These are phyloP conservation scores for Thalassiosira livingstoniorum DNA, from an alignment of 352 stramenopile species.

Conservation along the genomic window DNA sequence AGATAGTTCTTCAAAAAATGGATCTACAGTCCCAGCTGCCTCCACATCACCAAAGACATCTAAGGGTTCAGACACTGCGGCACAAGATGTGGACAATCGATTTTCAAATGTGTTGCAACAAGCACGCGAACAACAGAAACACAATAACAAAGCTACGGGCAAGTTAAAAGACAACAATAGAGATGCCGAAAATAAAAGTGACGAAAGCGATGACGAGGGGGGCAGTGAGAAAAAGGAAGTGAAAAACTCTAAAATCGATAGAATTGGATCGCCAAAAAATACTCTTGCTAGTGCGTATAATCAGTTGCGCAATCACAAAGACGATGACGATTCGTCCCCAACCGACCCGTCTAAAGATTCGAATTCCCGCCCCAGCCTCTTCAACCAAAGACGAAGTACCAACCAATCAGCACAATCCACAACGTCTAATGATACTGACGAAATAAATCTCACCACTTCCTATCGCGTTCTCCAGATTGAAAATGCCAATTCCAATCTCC, in stretches of 20 bases:
- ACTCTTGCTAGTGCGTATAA: neutral
- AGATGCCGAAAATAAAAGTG: neutral
- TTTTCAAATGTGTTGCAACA: slow-evolving; percentile 6
- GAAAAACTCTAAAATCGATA: too few relatives aligned
- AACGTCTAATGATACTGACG: neutral
- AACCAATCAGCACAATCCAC: neutral
- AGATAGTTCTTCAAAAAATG: too few relatives aligned
- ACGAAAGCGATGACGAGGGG: neutral
- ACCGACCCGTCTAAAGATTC: too few relatives aligned
- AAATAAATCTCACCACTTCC: slow-evolving; percentile 11
- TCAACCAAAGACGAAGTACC: neutral
- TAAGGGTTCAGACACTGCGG: too few relatives aligned
- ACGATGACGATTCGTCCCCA: neutral
- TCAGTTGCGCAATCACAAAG: slow-evolving; percentile 3
- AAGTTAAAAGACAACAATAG: neutral
- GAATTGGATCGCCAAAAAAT: neutral
- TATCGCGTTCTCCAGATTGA: slow-evolving; percentile 5
- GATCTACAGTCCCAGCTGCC: too few relatives aligned
- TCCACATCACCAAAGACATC: too few relatives aligned
- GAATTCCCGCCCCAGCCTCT: too few relatives aligned
- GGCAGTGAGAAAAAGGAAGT: neutral
- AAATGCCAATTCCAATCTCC: slow-evolving; percentile 37
- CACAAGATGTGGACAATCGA: too few relatives aligned
- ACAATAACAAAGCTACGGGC: neutral
- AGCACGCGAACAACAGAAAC: neutral